Evolutionary conservation across 495 filamentous ascomycete genomes (phyloP), one percentile per base, ranked within the genome.

Genomic region (Penicillium macrosclerotiorum): DNA sequence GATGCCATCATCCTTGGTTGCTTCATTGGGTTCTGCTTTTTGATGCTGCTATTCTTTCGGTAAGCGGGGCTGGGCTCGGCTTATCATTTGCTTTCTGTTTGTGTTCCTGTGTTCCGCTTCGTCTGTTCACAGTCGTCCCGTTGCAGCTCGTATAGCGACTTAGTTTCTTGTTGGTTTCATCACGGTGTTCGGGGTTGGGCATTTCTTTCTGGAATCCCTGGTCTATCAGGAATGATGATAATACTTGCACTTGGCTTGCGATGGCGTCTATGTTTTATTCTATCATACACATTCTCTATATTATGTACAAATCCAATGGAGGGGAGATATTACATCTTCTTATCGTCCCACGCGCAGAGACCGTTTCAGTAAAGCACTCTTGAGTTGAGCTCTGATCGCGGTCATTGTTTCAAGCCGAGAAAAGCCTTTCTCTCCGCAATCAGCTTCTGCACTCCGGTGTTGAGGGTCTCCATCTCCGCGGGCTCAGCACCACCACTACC

Each of bases 1-100:
- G 93, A 99, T 74, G 90, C 90, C 37, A 83, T 99, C 41, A 94
- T 99, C 31, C 75, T 99, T 67, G 93, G 88, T 22, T 72, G 72
- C 22, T 92, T 97, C 60, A 89, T 99, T 61, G 90, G 89, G 3
- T 73, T 94, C 57, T 97, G 94, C 64, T 90, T 90, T 64, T 71
- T 97, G 54, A 70, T 91, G 77, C 71, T 97, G 57, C 79, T 93
- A 59, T 92, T 82, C 55, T 89, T 97, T 58, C 68, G 85, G 65
- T 96, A 52, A 42, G 38, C 31, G 26, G 29, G n/a, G 18, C 32
- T 49, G 25, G 43, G 12, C 30, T 38, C 25, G 43, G 19, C 24
- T 49, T 42, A 16, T 29, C 11, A 14, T 9, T 16, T 47, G 30
- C 25, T 46, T 24, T 36, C 8, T 42, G n/a, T 40, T 36, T 37